Conservation (phyloP, 192 early-diverging fungal species). For the Coemansia sp. region DNA sequence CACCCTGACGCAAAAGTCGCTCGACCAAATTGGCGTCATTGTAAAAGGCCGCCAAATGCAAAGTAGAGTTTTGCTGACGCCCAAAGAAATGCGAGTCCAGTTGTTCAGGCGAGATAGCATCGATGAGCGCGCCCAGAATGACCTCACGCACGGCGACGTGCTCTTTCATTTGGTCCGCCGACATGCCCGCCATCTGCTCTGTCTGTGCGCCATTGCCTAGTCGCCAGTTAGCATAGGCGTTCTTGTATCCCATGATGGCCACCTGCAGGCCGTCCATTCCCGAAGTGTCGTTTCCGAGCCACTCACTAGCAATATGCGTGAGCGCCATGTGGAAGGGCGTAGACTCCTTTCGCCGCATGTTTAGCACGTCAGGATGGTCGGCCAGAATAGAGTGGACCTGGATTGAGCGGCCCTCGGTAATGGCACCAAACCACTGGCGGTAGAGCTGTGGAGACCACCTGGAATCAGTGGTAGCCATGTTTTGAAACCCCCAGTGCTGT, state of each 20-base stretch:
- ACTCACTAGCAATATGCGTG: conserved; percentile 51
- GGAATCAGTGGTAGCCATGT: conserved; percentile 4
- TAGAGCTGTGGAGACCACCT: conserved; percentile 44
- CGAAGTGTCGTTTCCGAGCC: conserved; percentile 58
- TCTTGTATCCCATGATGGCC: conserved; percentile 59
- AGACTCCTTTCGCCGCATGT: conserved; percentile 55
- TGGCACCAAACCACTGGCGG: conserved; percentile 59
- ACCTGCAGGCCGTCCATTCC: conserved; percentile 61
- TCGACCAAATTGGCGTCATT: conserved; percentile 57
- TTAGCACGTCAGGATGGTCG: conserved; percentile 50
- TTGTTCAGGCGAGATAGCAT: conserved; percentile 53
- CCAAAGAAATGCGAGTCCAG: conserved; percentile 59
- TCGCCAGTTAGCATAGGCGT: conserved; percentile 58
- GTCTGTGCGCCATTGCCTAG: conserved; percentile 49
- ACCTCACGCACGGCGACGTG: conserved; percentile 55
- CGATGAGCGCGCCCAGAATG: conserved; percentile 56
- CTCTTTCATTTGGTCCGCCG: conserved; percentile 53
- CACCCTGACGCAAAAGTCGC: conserved; percentile 54
- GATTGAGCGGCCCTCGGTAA: conserved; percentile 57
- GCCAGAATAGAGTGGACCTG: conserved; percentile 56
- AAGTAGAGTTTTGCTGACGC: conserved; percentile 54
- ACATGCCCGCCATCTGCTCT: conserved; percentile 51
- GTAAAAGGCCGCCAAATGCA: conserved; percentile 59
- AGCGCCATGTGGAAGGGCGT: conserved; percentile 58
- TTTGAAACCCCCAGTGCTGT: conserved; percentile 7